These are phyloP conservation scores for Apophysomyces trapeziformis DNA, from an alignment of 371 early-diverging fungal genomes.

Conservation along the genomic window DNA sequence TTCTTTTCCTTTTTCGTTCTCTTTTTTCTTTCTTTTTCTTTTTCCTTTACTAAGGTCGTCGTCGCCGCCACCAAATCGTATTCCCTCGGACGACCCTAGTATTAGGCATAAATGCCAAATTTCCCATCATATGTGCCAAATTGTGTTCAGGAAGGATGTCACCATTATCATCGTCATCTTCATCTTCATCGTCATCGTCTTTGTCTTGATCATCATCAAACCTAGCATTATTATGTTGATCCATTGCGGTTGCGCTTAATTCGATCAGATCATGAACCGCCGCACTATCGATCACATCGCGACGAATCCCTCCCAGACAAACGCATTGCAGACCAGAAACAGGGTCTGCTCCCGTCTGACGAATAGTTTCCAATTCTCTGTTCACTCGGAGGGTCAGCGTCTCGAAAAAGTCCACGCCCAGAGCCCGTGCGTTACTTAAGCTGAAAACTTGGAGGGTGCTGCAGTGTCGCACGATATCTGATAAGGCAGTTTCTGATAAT, in stretches of 20 bases:
- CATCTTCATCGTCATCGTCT: conserved; percentile 27
- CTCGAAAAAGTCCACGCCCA: conserved; percentile 41
- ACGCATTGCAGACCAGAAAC: conserved; percentile 34
- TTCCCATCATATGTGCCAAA: conserved; percentile 26
- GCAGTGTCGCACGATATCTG: conserved; percentile 40
- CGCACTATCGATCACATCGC: conserved; percentile 35
- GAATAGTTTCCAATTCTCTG: conserved; percentile 28
- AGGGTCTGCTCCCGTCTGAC: conserved; percentile 4
- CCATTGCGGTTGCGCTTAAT: conserved; percentile 37
- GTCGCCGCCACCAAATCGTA: conserved; percentile 54
- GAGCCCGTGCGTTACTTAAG: conserved; percentile 46
- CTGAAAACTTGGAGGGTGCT: conserved; percentile 30
- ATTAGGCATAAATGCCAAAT: conserved; percentile 36
- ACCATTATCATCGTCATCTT: conserved; percentile 21
- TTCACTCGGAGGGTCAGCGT: conserved; percentile 36
- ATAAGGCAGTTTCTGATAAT: conserved; percentile 39
- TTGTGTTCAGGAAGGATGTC: conserved; percentile 18
- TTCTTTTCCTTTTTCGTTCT: too few species aligned
- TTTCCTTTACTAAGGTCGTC: conserved; percentile 13
- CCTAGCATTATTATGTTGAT: conserved; percentile 11
- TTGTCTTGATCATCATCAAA: neutral
- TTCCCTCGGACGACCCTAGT: conserved; percentile 43
- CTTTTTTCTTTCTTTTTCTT: too few species aligned
- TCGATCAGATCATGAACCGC: conserved; percentile 30
- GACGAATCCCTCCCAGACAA: conserved; percentile 42